Evolutionary conservation across 2,329 filamentous ascomycete genomes (phyloP), one percentile per base, ranked within the genome.

Genomic region (Purpureocillium lavendulum): DNA sequence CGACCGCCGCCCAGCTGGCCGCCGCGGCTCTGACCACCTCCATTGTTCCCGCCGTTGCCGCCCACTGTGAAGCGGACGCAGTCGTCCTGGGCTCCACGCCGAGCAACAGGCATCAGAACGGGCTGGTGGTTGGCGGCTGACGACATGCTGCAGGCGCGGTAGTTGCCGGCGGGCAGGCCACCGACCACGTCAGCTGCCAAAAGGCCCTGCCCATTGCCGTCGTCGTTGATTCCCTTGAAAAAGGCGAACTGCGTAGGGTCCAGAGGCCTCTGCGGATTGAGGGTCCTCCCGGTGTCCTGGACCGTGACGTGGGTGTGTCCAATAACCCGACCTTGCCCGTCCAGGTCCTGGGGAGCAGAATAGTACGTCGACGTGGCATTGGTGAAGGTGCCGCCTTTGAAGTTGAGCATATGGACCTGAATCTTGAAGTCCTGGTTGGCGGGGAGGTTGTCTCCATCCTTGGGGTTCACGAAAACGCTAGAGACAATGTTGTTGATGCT

Each of bases 201-300:
- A 5, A 67, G 60, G 37, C 77, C 77, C 2, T 73, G 50, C 26
- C 69, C 70, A 49, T 82, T 69, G 28, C 75, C 76, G 13, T 60
- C 67, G 44, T 79, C 75, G 58, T 81, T 79, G 62, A 81, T 77
- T 44, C 77, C 77, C 67, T 81, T 80, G 71, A 82, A 81, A 58
- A 80, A 80, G 52, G 62, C 73, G 47, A 75, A 80, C 52, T 67
- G 57, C 16, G 54, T 58, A 24, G 77, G 66, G 45, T 79, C 69
- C 6, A 75, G 66, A 21, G 76, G 68, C n/a, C 56, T 49, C 8
- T 51, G 62, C 9, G 76, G 75, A 54, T 70, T 74, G 49, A 73
- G 50, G 16, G 55, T 59, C 53, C 58, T 58, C 36, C 75, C 76
- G 35, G 73, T 61, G 45, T 73, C 64, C 57, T 81, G 77, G 33